Evolutionary conservation across 208 protist species (phyloP), one percentile per base, ranked within the genome.

Genomic region (Polymyxa betae): DNA sequence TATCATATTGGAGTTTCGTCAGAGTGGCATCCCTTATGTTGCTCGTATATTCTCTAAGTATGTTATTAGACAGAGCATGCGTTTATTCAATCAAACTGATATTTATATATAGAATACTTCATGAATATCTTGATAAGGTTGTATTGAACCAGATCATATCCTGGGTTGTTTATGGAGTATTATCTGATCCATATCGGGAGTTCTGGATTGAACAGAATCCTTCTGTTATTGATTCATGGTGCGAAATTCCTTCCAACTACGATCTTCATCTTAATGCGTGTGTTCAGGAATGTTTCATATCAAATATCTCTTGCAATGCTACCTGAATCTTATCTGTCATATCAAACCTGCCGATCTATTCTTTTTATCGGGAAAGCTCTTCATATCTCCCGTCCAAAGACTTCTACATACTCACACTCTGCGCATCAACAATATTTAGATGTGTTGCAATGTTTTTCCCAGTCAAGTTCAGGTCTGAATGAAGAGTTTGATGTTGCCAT

Each of bases 311-410:
- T 12, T 35, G 5, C 16, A 5, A 82, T 82, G 72, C 35, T 82
- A 40, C 40, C 72, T 45, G n/a, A 5, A 82, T 20, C n/a, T n/a
- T 82, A 82, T 82, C 5, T 82, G 10, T 82, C 72, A 16, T 35
- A 5, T 82, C 16, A 82, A 82, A 43, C 40, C 5, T 82, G 72
- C n/a, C 16, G 10, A 12, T 35, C 72, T 40, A 43, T 82, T 35
- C n/a, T 82, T 20, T 82, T 82, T 43, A 35, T 82, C 40, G 72
- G 72, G 16, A 82, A 82, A n/a, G 72, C 72, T 43, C n/a, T 40
- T 5, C 72, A 43, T 35, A n/a, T 82, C n/a, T 35, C n/a, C 24
- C 49, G 49, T 29, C 49, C 49, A 60, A 60, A 29, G 49, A 60
- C 5, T 29, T 29, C 49, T 24, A 5, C 5, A 60, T 60, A 5